Base-by-base conservation (phyloP, 495 filamentous ascomycete genomes). In the Aspergillus egyptiacus region DNA sequence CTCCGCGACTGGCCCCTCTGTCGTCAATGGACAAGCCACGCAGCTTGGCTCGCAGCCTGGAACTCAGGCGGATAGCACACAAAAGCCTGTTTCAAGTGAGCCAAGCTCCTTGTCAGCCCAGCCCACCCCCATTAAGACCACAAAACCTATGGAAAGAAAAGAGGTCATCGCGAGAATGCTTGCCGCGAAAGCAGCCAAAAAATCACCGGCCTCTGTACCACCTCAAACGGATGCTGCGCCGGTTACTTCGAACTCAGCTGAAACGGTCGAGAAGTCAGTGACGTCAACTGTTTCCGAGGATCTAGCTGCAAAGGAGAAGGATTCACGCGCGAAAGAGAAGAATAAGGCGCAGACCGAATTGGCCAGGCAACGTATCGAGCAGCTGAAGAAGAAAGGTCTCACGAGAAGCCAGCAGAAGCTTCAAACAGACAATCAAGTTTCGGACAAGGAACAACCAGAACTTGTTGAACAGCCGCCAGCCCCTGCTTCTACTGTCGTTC, bases 131-230 rank as follows among this genome's bases (percentile, higher is more conserved):
- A 42, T 53, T 13, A 55, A 60, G 2, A 15, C 56, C 6, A 51
- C 49, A 3, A 81, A 79, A 53, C 74, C 79, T 6, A 70, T 88
- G 56, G 84, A 87, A 55, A 76, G 86, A 23, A 89, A 89, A 53
- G 85, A 89, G 51, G 76, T 86, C 32, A 87, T 87, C 56, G 85
- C 86, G 14, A 76, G 80, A 34, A 79, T 88, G 59, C 72, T 87
- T 39, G 85, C 87, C 31, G 83, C 68, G 1, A 78, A 75, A 50
- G 71, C 71, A 53, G 68, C 68, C 33, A 66, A 60, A 54, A 45
- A 49, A 50, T 54, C 57, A 31, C 48, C 57, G 20, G 28, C 56
- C 31, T 53, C 54, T 41, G 33, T 39, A 32, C 56, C 55, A 38
- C 23, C 46, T 17, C 60, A 56, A 46, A 15, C 55, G 35, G 51